Evolutionary conservation across 495 filamentous ascomycete species (phyloP).

Genomic region (Lasiosphaeria miniovina): DNA sequence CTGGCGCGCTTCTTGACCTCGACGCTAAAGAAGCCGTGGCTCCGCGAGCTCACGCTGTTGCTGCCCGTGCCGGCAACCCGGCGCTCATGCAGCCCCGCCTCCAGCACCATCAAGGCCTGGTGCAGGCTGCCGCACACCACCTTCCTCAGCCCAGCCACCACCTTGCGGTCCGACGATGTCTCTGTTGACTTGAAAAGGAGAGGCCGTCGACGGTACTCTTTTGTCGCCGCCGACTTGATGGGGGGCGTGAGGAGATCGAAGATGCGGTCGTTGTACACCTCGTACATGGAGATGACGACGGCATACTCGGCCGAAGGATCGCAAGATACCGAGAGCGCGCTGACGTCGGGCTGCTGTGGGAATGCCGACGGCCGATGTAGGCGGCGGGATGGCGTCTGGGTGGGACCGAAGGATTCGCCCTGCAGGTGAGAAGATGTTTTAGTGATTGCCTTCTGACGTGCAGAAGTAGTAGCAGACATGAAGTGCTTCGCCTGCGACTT

Average conservation of each 20-base stretch:
- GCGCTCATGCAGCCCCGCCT: conserved; percentile 83
- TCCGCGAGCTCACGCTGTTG: conserved; percentile 84
- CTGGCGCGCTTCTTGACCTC: conserved; percentile 82
- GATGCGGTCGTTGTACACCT: conserved; percentile 98
- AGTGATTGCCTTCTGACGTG: conserved; percentile 36
- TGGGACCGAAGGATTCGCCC: conserved; percentile 39
- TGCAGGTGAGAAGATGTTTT: conserved; percentile 32
- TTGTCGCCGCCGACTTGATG: conserved; percentile 47
- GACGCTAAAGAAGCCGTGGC: conserved; percentile 94
- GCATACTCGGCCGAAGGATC: conserved; percentile 80
- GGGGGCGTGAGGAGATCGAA: conserved; percentile 79
- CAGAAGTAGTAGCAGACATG: conserved; percentile 41
- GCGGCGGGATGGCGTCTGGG: conserved; percentile 55
- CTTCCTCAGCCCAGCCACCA: conserved; percentile 88
- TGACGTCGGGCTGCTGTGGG: conserved; percentile 72
- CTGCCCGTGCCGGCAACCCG: conserved; percentile 85
- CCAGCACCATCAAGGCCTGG: conserved; percentile 87
- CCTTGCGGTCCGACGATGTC: conserved; percentile 76
- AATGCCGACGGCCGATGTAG: conserved; percentile 60
- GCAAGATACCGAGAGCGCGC: conserved; percentile 61
- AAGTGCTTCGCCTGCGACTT: conserved; percentile 34
- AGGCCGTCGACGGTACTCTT: conserved; percentile 68
- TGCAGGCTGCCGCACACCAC: conserved; percentile 80
- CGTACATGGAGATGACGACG: conserved; percentile 93
- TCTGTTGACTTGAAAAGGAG: conserved; percentile 88